Conservation (phyloP, 306 rosid species). For the Malus fusca region DNA sequence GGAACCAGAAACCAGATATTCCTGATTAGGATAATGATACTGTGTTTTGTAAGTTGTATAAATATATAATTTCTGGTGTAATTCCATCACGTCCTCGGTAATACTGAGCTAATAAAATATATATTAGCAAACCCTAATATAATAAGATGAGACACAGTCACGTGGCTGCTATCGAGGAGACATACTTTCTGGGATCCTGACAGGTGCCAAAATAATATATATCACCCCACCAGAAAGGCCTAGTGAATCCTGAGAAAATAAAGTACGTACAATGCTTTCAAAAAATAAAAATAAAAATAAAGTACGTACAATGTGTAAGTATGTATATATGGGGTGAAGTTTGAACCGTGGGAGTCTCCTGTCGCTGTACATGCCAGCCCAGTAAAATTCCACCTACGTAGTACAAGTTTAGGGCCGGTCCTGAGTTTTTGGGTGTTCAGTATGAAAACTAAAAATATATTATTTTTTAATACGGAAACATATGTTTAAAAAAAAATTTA, state of each 20-base stretch:
- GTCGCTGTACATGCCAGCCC: neutral
- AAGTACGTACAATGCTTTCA: neutral
- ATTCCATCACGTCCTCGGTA: slow-evolving; percentile 1
- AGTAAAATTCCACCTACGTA: neutral
- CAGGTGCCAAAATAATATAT: neutral
- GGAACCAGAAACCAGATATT: neutral
- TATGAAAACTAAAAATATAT: too few species aligned
- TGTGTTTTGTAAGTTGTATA: neutral
- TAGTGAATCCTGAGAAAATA: neutral
- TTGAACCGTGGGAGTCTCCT: neutral
- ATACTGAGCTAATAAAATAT: neutral
- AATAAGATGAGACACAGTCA: neutral
- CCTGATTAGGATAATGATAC: neutral
- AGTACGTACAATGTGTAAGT: neutral
- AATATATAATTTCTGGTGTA: neutral
- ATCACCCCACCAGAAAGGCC: slow-evolving; percentile 4
- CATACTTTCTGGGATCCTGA: slow-evolving; percentile 7
- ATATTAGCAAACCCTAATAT: neutral
- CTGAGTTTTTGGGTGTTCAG: too few species aligned
- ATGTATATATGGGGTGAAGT: neutral
- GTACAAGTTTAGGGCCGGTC: neutral
- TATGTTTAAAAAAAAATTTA: too few species aligned
- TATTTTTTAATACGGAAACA: too few species aligned
- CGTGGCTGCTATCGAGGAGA: neutral
- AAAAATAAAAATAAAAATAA: too few species aligned